A percentile compares a stretch with the other conserved stretches of the same genome.
Conservation (phyloP, 2,329 filamentous ascomycete genomes). For the Metarhizium sp. region DNA sequence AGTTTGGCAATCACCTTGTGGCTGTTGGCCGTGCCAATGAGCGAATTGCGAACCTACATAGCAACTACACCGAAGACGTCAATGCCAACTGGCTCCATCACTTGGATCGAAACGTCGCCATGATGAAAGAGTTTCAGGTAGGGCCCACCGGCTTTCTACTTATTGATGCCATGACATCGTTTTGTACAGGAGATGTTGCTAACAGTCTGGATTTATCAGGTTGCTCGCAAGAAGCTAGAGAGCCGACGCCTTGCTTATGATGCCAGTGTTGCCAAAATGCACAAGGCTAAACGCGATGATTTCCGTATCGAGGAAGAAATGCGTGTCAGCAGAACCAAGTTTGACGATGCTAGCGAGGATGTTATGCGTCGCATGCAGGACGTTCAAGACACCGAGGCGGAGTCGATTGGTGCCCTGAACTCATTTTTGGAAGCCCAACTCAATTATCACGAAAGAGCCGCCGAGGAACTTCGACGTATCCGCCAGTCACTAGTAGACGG, state of each 20-base stretch:
- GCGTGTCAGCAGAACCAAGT: slow-evolving; percentile 84
- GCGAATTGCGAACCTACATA: slow-evolving; percentile 75
- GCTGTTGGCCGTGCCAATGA: slow-evolving; percentile 79
- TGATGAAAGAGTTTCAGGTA: slow-evolving; percentile 98
- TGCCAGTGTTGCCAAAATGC: slow-evolving; percentile 78
- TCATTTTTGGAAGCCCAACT: slow-evolving; percentile 82
- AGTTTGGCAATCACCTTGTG: slow-evolving; percentile 80
- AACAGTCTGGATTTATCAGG: slow-evolving; percentile 22
- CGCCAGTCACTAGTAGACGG: slow-evolving; percentile 34
- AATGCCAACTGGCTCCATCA: slow-evolving; percentile 83
- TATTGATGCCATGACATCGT: not conserved
- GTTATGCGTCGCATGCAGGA: slow-evolving; percentile 90
- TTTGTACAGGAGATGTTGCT: not conserved
- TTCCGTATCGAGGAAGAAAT: slow-evolving; percentile 90
- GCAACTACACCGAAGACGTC: slow-evolving; percentile 68
- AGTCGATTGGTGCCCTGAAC: slow-evolving; percentile 71
- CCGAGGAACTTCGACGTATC: slow-evolving; percentile 63
- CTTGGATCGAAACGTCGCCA: slow-evolving; percentile 77
- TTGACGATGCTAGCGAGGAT: slow-evolving; percentile 90
- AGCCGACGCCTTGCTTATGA: slow-evolving; percentile 83
- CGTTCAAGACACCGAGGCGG: slow-evolving; percentile 83
- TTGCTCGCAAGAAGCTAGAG: slow-evolving; percentile 88
- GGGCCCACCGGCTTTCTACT: slow-evolving; percentile 11
- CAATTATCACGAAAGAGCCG: slow-evolving; percentile 82
- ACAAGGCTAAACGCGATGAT: slow-evolving; percentile 89